Evolutionary conservation across 306 rosid genomes (phyloP), one percentile per base, ranked within the genome.

Genomic region (Dryas drummondii): DNA sequence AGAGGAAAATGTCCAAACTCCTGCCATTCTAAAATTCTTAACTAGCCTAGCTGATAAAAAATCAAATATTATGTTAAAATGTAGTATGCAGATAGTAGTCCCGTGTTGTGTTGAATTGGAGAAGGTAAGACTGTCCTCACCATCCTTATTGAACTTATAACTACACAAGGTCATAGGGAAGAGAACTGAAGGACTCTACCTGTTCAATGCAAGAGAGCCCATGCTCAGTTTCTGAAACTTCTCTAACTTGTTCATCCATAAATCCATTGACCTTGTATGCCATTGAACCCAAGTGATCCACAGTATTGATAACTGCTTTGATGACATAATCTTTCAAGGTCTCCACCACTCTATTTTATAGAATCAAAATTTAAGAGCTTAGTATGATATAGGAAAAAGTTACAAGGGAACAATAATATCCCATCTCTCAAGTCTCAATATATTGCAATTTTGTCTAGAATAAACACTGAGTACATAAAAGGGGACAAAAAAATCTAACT

Each of bases 241-340:
- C 67, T 8, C 27, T 48, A 5, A 22, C 72, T 22, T 81, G 62
- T 48, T 72, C 80, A 71, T 84, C 83, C 77, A 84, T 26, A 75
- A 66, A 75, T 19, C 70, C 63, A 44, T 74, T 66, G 53, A 84
- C 59, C 78, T 84, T 84, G 27, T 59, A 73, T 2, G 83, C 88
- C 50, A 81, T 45, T 12, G 83, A 75, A 48, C 85, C 85, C 66
- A 84, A 64, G 63, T 84, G 88, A 57, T 84, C 88, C 12, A 84
- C 76, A 12, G 79, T 81, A 14, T 78, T 84, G 60, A 81, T 71
- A 3, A 81, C 48, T 46, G 88, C 83, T 75, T 81, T 84, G 44
- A 84, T 71, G 22, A 74, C 73, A 71, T 78, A 81, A 73, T 84
- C 88, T 75, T 81, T 81, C 66, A 78, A 74, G 58, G 66, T 71